Base-by-base conservation (phyloP, 495 filamentous ascomycete genomes). In the Poronia punctata region DNA sequence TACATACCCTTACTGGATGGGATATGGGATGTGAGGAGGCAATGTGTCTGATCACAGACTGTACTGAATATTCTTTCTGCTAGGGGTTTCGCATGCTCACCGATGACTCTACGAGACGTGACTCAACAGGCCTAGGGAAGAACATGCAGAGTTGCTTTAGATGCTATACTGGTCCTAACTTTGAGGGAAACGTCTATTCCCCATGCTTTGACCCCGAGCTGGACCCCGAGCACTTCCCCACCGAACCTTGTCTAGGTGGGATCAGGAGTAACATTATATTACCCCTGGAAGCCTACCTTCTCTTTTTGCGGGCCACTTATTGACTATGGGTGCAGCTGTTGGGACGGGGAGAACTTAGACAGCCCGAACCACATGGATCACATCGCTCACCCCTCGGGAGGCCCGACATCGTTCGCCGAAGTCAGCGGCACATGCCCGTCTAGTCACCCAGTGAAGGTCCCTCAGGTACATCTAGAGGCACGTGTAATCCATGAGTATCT, bases 261-360 rank as follows among this genome's bases (percentile, higher is more conserved):
- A 67, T 68, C 35, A 53, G 60, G 20, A 52, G 55, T 7, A 67
- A 62, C 38, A 64, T 66, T 46, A 57, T 59, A 35, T 66, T 66
- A 33, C 63, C 61, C 1, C 52, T 64, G 56, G 59, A 32, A 43
- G 54, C n/a, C n/a, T n/a, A n/a, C n/a, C n/a, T 43, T 26, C 16
- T 9, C 15, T 49, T 32, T 16, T 54, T 45, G 37, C 50, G 11
- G 36, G 24, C 21, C 1, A 38, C 1, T 5, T 7, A 14, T 17
- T 27, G 7, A 27, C n/a, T 7, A 30, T 23, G 36, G 8, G 24
- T 14, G 21, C 22, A 60, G 52, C 10, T 60, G 60, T 35, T 60
- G 57, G 54, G 54, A 56, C 43, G 57, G 57, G 3, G 48, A 53
- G 35, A 59, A 57, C 31, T 39, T 59, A 21, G 54, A 63, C 34